Evolutionary conservation across 2,329 filamentous ascomycete genomes (phyloP).

Genomic region (Curvularia hawaiiensis): DNA sequence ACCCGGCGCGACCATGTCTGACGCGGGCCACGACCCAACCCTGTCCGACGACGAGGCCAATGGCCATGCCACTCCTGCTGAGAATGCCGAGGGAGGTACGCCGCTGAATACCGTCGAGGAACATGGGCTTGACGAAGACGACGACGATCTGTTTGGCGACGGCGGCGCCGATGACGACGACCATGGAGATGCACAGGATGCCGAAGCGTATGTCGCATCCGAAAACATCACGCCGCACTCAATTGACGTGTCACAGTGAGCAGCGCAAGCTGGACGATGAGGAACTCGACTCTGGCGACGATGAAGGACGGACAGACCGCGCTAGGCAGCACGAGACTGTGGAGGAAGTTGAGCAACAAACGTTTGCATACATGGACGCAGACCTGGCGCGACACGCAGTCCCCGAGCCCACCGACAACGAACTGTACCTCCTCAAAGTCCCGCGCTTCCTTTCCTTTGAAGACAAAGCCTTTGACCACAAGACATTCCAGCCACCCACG

Average conservation of each 20-base stretch:
- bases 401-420: constrained; percentile 72
- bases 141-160: constrained; percentile 55
- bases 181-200: constrained; percentile 18
- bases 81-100: constrained; percentile 36
- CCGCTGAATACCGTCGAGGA: constrained; percentile 42
- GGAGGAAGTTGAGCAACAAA: constrained; percentile 59
- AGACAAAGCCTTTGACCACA: constrained; percentile 68
- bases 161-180: constrained; percentile 33
- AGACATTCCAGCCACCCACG: constrained; percentile 68
- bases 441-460: constrained; percentile 75
- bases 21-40: constrained; percentile 40
- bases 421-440: constrained; percentile 73
- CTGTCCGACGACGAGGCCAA: constrained; percentile 45
- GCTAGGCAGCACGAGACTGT: constrained; percentile 52
- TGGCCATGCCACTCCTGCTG: constrained; percentile 38
- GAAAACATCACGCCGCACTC: constrained; percentile 40
- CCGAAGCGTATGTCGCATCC: constrained; percentile 33
- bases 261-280: constrained; percentile 64
- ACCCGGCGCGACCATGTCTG: constrained; percentile 43
- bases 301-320: constrained; percentile 67
- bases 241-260: constrained; percentile 35
- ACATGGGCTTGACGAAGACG: constrained; percentile 42
- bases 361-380: constrained; percentile 64
- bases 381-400: constrained; percentile 71
- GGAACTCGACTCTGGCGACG: constrained; percentile 66